phyloP scores from a whole-genome alignment of 257 asterid species.

The Schizonepeta tenuifolia region DNA sequence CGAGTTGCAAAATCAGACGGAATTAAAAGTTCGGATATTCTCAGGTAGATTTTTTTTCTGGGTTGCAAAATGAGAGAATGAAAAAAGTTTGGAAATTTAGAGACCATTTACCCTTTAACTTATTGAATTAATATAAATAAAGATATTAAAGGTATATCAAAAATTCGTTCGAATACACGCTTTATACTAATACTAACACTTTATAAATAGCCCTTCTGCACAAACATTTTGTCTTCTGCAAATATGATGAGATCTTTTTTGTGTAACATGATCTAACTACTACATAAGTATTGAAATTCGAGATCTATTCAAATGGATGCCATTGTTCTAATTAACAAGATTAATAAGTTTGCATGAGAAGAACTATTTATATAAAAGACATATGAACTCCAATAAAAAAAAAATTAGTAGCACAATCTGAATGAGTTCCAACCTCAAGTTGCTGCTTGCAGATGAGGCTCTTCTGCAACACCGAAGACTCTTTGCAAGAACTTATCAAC shows the following conservation, averaged over 20 bases:
- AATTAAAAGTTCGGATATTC: too few relatives aligned
- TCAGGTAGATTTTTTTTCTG: too few relatives aligned
- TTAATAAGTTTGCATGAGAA: not conserved
- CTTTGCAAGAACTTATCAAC: constrained; percentile 65
- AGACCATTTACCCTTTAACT: too few relatives aligned
- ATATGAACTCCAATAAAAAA: constrained; percentile 12
- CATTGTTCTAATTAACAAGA: constrained; percentile 17
- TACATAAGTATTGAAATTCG: not conserved
- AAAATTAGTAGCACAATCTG: not conserved
- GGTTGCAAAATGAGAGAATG: too few relatives aligned
- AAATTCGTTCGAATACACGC: too few relatives aligned
- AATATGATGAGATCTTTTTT: not conserved
- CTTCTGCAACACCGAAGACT: constrained; percentile 53
- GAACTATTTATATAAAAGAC: not conserved
- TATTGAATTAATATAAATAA: too few relatives aligned
- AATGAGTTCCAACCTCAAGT: constrained; percentile 46
- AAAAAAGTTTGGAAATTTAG: too few relatives aligned
- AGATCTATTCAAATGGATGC: not conserved
- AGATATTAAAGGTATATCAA: too few relatives aligned
- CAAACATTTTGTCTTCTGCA: not conserved
- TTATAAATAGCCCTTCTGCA: not conserved
- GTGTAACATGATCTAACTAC: too few relatives aligned
- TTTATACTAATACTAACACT: not conserved
- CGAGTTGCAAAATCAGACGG: too few relatives aligned
- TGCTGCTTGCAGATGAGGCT: constrained; percentile 49